These are phyloP conservation scores for Daedalea quercina DNA, from an alignment of 768 basidiomycete genomes.

Conservation along the genomic window DNA sequence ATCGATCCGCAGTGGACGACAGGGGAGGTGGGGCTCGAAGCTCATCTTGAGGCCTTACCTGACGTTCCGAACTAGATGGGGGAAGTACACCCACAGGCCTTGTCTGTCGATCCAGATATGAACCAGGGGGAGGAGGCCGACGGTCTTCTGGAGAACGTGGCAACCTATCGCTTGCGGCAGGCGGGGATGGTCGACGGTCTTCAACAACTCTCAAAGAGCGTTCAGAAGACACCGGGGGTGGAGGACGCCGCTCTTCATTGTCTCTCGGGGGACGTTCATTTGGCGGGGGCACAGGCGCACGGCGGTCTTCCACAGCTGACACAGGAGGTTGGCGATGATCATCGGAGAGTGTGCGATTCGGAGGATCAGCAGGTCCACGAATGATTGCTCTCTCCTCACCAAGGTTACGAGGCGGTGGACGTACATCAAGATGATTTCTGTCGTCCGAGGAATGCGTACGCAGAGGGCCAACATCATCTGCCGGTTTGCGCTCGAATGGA, in stretches of 20 bases:
- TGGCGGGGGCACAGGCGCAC: not conserved
- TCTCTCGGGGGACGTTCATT: not conserved
- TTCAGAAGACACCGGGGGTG: conserved; percentile 3
- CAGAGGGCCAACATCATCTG: conserved; percentile 21
- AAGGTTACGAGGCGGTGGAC: conserved; percentile 9
- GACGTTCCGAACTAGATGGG: not conserved
- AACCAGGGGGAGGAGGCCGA: conserved; percentile 4
- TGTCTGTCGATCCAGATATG: not conserved
- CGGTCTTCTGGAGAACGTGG: conserved; percentile 7
- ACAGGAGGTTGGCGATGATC: conserved; percentile 5
- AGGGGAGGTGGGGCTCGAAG: not conserved
- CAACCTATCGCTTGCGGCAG: conserved; percentile 3
- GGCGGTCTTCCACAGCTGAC: conserved; percentile 10
- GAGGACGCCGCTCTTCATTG: conserved; percentile 8
- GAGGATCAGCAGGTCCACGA: conserved; percentile 6
- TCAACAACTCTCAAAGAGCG: conserved; percentile 9
- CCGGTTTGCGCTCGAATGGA: conserved; percentile 26
- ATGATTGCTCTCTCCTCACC: conserved; percentile 14
- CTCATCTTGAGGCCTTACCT: not conserved
- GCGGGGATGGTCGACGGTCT: conserved; percentile 8
- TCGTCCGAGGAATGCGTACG: conserved; percentile 23
- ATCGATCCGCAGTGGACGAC: not conserved
- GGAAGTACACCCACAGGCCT: not conserved
- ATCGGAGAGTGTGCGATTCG: not conserved
- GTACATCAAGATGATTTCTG: conserved; percentile 9